Base-by-base conservation (phyloP, 179 eudicot genomes). In the Silene coronaria region DNA sequence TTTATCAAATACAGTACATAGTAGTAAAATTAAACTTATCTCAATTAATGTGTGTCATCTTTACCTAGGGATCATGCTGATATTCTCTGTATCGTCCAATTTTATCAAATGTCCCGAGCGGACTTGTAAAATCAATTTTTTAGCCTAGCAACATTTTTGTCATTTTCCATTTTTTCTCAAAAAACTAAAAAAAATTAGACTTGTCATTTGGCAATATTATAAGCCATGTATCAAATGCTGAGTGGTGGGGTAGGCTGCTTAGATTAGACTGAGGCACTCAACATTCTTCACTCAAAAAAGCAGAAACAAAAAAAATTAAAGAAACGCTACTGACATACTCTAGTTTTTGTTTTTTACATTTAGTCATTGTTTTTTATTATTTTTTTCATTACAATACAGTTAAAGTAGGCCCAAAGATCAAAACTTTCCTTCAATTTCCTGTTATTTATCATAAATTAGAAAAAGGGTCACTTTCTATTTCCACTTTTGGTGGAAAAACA, bases 381-480 rank as follows among this genome's bases (percentile, higher is more conserved):
- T 51, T 63, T 16, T 36, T 46, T 71, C 62, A 71, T 27, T 16
- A 51, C 61, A 26, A 14, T 71, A 72, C 74, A 60, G 26, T 67
- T 67, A 70, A 76, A 73, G 77, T 59, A 77, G 75, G 72, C 38
- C 59, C 70, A 81, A 64, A 81, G 80, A 80, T 77, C 77, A 80
- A 67, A 80, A 65, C 76, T 74, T 81, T 79, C 73, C 78, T 74
- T 24, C 62, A 78, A 72, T 69, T 77, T 77, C 53, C 48, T 71
- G 61, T 72, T 66, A 57, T 60, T 62, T 71, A 77, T 61, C 26
- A 71, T n/a, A 61, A 76, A 58, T 66, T 63, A 36, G 59, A 28
- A 75, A 71, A 79, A 62, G 80, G 78, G 68, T 81, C 81, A 77
- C 81, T 81, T 78, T 81, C 72, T 57, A 22, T 53, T 32, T 77